Base-by-base conservation (phyloP, 2,329 filamentous ascomycete genomes). In the Cladosporium sphaerospermum region DNA sequence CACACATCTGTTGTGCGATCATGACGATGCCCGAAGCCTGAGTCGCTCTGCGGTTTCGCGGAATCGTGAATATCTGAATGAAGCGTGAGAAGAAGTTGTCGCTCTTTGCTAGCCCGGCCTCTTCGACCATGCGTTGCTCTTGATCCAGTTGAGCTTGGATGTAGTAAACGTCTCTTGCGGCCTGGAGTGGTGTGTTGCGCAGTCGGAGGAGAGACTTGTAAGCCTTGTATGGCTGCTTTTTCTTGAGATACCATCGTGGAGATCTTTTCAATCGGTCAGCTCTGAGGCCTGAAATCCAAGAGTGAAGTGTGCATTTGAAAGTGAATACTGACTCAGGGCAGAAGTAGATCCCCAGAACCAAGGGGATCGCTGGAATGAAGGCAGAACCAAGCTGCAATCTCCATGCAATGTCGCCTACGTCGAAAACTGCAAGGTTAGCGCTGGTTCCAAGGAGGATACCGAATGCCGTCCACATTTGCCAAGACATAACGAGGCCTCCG, bases 11-110 rank as follows among this genome's bases (percentile, higher is more conserved):
- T 61, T 84, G 81, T 0, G 72, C 73, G 59, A 83, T 83, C 89
- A 95, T 95, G 59, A 92, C 87, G 1, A 83, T 82, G 58, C 84
- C 87, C 1, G 88, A 86, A 5, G 88, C 89, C 31, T 87, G 76
- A 3, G 84, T 91, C 2, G 89, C 89, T 39, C 85, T 79, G 11
- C 84, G 79, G 9, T 87, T 75, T 44, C 86, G 79, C 1, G 85
- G 83, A 53, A 89, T 78, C 9, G 82, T 86, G 62, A 89, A 86
- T 1, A 85, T 72, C 64, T 88, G 80, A 36, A 77, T 36, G 56
- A 73, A 72, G 37, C 71, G 67, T 1, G 63, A 69, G 53, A 73
- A 63, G 57, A 71, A 67, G 59, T 71, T 73, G 57, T 61, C 65
- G 33, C 64, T 63, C 33, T 60, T 54, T 42, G 50, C 64, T 19